phyloP scores from a whole-genome alignment of 225 moss, liverwort and hornwort species.

The Bryoerythrophyllum caledonicum region DNA sequence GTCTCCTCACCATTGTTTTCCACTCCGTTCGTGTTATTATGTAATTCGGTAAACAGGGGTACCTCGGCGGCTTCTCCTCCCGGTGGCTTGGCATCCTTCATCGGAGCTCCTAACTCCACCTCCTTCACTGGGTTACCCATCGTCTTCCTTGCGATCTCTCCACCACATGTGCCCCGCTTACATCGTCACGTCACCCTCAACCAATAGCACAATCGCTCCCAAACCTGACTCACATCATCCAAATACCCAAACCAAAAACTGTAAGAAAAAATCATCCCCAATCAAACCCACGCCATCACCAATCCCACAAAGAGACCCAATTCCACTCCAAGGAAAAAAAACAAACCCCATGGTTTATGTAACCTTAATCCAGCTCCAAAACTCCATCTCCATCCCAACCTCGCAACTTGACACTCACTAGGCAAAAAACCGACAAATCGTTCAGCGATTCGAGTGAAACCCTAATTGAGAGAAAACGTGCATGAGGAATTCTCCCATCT shows the following conservation, averaged over 20 bases:
- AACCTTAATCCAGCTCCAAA: not conserved
- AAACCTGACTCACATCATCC: too few relatives aligned
- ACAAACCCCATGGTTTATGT: not conserved
- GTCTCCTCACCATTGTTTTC: conserved; percentile 15
- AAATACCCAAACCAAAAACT: too few relatives aligned
- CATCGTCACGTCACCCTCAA: conserved; percentile 20
- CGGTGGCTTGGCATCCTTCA: conserved; percentile 28
- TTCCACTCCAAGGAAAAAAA: not conserved
- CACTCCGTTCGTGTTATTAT: conserved; percentile 19
- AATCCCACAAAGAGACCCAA: not conserved
- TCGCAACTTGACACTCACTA: not conserved
- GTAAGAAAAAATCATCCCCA: not conserved
- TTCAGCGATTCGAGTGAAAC: too few relatives aligned
- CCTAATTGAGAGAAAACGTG: too few relatives aligned
- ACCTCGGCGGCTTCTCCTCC: conserved; percentile 54
- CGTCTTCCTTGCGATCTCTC: conserved; percentile 4
- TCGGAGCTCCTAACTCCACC: conserved; percentile 45
- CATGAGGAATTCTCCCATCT: too few relatives aligned
- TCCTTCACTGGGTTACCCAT: conserved; percentile 65
- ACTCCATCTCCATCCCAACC: not conserved
- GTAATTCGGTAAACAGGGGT: conserved; percentile 38
- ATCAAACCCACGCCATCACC: not conserved
- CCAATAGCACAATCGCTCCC: not conserved
- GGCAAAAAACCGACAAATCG: too few relatives aligned
- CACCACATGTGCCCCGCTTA: conserved; percentile 16